These are phyloP conservation scores for Kodamaea fukazawae DNA, from an alignment of 805 yeast genomes.

Conservation along the genomic window DNA sequence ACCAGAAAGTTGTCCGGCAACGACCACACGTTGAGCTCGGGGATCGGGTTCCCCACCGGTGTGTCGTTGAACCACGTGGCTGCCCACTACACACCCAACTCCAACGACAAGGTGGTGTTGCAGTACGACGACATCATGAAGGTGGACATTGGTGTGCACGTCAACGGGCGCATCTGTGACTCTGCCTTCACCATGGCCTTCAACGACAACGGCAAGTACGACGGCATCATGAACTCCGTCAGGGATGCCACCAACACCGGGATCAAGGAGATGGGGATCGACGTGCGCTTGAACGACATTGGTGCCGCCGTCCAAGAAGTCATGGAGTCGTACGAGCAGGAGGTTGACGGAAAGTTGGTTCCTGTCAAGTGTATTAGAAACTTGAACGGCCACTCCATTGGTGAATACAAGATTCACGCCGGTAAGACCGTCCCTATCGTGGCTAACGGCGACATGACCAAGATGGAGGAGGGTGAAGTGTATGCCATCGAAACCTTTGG, in stretches of 20 bases:
- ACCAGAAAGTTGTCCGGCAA: constrained; percentile 72
- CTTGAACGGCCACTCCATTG: constrained; percentile 91
- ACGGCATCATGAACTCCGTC: constrained; percentile 77
- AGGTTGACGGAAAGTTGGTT: constrained; percentile 77
- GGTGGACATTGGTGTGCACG: constrained; percentile 95
- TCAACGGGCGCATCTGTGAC: constrained; percentile 90
- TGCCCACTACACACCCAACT: constrained; percentile 96
- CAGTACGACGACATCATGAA: constrained; percentile 91
- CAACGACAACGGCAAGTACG: constrained; percentile 79
- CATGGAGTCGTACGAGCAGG: constrained; percentile 95
- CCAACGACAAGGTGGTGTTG: constrained; percentile 83
- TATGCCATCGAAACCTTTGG: constrained; percentile 99
- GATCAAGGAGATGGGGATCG: constrained; percentile 88
- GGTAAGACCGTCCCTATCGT: constrained; percentile 97
- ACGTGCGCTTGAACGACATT: constrained; percentile 89
- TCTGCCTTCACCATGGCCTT: constrained; percentile 93
- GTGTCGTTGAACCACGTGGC: constrained; percentile 90
- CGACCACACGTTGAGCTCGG: constrained; percentile 64
- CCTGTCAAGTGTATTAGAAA: constrained; percentile 90
- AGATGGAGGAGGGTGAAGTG: constrained; percentile 98
- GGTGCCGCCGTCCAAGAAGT: constrained; percentile 96
- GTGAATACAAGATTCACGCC: constrained; percentile 81
- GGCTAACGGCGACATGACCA: constrained; percentile 86
- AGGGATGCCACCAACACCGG: constrained; percentile 94
- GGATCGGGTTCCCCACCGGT: constrained; percentile 99